Evolutionary conservation across 495 filamentous ascomycete genomes (phyloP).

Genomic region (Rostrohypoxylon terebratum): DNA sequence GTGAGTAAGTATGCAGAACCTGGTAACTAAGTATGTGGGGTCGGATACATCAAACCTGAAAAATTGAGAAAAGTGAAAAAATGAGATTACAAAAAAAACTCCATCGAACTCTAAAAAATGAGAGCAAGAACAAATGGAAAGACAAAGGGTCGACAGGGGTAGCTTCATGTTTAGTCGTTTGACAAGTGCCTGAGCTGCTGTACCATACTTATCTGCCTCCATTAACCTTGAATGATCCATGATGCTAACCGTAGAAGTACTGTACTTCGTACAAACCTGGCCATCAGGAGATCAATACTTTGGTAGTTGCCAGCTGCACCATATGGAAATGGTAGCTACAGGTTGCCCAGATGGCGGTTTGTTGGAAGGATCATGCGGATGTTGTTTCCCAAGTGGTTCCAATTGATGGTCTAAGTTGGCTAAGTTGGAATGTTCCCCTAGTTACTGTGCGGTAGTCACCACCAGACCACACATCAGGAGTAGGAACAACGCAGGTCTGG

Average conservation of each 20-base stretch:
- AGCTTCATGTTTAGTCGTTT: neutral
- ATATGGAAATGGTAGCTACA: slow-evolving; percentile 2
- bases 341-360: neutral
- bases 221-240: too few species aligned
- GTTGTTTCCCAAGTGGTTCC: slow-evolving; percentile 27
- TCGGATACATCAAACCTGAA: neutral
- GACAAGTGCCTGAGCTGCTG: slow-evolving; percentile 2
- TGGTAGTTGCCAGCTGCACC: neutral
- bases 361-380: slow-evolving; percentile 8
- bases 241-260: neutral
- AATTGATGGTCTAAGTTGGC: slow-evolving; percentile 21
- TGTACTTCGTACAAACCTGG: neutral
- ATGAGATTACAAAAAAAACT: neutral
- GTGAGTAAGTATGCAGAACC: too few species aligned
- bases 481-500: slow-evolving; percentile 1
- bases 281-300: slow-evolving; percentile 1
- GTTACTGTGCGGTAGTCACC: slow-evolving; percentile 7
- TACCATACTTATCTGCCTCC: neutral
- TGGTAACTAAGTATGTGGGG: neutral
- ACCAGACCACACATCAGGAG: slow-evolving; percentile 9
- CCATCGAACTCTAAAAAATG: neutral
- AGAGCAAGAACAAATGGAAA: neutral
- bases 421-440: slow-evolving; percentile 1
- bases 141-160: slow-evolving; percentile 4
- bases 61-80: neutral